Evolutionary conservation across 139 green algal species (phyloP), one percentile per base, ranked within the genome.

Genomic region (Limnomonas spitsbergensis): DNA sequence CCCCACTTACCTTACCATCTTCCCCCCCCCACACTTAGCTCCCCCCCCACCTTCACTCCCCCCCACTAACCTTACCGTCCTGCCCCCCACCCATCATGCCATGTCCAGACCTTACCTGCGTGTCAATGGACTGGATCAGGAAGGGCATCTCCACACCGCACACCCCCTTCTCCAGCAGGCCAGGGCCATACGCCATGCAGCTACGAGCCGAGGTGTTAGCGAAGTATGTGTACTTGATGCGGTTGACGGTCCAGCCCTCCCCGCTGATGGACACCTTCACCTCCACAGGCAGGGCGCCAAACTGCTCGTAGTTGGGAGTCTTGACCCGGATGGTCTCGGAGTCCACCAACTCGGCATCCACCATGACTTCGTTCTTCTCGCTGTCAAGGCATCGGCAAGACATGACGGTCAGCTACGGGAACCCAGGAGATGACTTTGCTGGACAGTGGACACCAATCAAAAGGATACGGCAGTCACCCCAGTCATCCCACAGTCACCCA

Each of bases 191-290:
- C 0, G 93, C 92, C 35, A 95, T 79, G 79, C 88, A 94, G 76
- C 94, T 93, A 74, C 88, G 85, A 3, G 91, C 87, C 1, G 86
- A 80, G 1, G 91, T 97, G 89, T 97, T 96, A 80, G 91, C 90
- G 77, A 94, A 96, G 88, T 96, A 96, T 38, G 78, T 86, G 82
- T 92, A 96, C 32, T 77, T 82, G 35, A 95, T 76, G 69, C 90
- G 91, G 83, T 95, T 95, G n/a, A 97, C 93, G 1, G 93, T 97
- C 93, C 92, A 96, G 80, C 88, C 90, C 67, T 93, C 89, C 38
- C 87, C 87, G 69, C 83, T 88, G 81, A 96, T 95, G 73, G 73
- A 85, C n/a, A 93, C 82, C 34, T 75, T 67, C 0, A 96, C 81
- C 54, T 94, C 85, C 35, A 94, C 91, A 34, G 84, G 61, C 78